Percentiles rank a stretch among this genome's conserved stretches.
Evolutionary conservation across 2,329 filamentous ascomycete species (phyloP).

Genomic region (Aureobasidium subglaciale): DNA sequence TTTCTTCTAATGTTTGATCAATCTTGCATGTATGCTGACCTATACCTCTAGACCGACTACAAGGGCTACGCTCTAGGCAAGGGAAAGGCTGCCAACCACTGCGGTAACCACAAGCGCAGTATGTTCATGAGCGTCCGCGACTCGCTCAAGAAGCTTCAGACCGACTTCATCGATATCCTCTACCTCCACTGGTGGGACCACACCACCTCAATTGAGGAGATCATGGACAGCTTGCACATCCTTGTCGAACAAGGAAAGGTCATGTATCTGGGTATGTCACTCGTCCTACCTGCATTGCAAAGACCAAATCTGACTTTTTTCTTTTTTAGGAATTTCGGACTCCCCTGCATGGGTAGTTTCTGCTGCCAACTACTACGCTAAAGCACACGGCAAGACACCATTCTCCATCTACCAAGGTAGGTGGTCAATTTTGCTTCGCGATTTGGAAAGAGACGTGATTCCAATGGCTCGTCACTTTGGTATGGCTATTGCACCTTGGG

Average conservation of each 20-base stretch:
- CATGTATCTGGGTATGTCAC: conserved; percentile 35
- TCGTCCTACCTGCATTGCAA: no score
- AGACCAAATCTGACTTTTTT: no score
- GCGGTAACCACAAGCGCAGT: conserved; percentile 57
- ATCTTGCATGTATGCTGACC: neutral
- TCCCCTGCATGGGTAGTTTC: conserved; percentile 33
- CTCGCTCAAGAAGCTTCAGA: conserved; percentile 30
- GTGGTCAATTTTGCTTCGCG: conserved; percentile 31
- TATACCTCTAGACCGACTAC: conserved; percentile 19
- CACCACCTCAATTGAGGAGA: conserved; percentile 31
- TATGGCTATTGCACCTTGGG: conserved; percentile 39
- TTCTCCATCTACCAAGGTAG: conserved; percentile 36
- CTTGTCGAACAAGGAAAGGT: conserved; percentile 31
- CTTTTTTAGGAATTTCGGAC: no score
- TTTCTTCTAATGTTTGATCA: neutral
- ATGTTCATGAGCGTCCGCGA: conserved; percentile 40
- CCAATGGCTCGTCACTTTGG: conserved; percentile 34
- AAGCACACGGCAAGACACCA: conserved; percentile 31
- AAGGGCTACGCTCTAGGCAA: conserved; percentile 21
- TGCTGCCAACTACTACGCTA: conserved; percentile 29
- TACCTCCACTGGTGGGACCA: conserved; percentile 42
- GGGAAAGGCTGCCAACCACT: conserved; percentile 35
- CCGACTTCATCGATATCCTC: conserved; percentile 20
- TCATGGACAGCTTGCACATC: conserved; percentile 33
- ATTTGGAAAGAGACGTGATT: conserved; percentile 36